A percentile compares a stretch with the other conserved stretches of the same genome.
Evolutionary conservation across 306 rosid species (phyloP).

Genomic region (Lathyrus tuberosus): DNA sequence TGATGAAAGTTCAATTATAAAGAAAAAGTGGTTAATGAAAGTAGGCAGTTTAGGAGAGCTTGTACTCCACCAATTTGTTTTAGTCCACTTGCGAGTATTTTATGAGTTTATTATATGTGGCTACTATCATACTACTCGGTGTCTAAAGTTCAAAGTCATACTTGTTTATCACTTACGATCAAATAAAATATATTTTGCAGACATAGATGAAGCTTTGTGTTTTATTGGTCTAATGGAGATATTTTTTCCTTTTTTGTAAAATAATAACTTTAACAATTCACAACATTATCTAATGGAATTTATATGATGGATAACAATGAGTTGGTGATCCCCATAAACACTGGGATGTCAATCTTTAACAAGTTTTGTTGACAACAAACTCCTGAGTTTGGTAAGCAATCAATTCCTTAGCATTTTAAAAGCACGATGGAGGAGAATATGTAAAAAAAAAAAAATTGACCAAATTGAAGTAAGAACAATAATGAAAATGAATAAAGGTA

Average conservation of each 20-base stretch:
- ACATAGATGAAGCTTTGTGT: too few relatives aligned
- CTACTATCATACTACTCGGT: background rate
- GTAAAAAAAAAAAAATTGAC: too few relatives aligned
- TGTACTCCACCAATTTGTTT: background rate
- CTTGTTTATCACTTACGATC: background rate
- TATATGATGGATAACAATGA: too few relatives aligned
- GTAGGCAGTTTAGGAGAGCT: background rate
- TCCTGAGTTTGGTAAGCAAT: constrained; percentile 7
- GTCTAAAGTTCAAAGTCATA: background rate
- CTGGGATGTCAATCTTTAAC: too few relatives aligned
- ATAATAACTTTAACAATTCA: background rate
- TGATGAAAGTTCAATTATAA: too few relatives aligned
- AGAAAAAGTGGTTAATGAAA: background rate
- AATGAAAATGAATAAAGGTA: background rate
- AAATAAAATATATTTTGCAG: background rate
- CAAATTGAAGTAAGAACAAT: background rate
- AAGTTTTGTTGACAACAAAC: constrained; percentile 9
- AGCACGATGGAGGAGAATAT: too few relatives aligned
- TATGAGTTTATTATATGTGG: background rate
- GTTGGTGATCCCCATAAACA: too few relatives aligned
- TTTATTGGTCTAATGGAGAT: background rate
- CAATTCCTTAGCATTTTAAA: background rate
- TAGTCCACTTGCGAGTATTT: background rate
- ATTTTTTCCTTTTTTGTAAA: too few relatives aligned
- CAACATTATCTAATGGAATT: background rate